phyloP scores from a whole-genome alignment of 148 eudicot genomes.

The Fagopyrum tataricum region DNA sequence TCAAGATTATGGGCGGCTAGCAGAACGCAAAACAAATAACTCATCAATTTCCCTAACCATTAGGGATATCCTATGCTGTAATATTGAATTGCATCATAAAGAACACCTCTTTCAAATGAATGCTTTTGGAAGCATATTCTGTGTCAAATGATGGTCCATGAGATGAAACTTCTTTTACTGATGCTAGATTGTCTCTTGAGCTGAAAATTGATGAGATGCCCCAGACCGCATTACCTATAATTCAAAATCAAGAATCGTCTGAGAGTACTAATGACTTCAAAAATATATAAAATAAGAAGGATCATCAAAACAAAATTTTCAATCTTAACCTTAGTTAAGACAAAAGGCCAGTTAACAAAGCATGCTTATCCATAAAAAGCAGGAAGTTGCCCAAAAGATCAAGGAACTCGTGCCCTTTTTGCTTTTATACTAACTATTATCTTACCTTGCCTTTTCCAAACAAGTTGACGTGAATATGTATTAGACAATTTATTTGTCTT shows the following conservation, averaged over 20 bases:
- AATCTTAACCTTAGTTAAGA: not conserved
- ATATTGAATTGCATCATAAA: not conserved
- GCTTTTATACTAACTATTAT: not conserved
- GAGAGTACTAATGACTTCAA: not conserved
- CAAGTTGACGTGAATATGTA: not conserved
- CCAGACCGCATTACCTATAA: slow-evolving; percentile 31
- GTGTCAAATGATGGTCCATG: slow-evolving; percentile 29
- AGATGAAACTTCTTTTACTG: slow-evolving; percentile 23
- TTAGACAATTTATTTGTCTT: not conserved
- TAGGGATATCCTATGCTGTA: not conserved
- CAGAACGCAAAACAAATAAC: slow-evolving; percentile 7
- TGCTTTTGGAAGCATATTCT: slow-evolving; percentile 26
- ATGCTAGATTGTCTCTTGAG: slow-evolving; percentile 26
- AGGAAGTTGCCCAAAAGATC: not conserved
- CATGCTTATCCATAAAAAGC: not conserved
- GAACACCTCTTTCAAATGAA: slow-evolving; percentile 51
- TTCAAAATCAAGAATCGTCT: slow-evolving; percentile 1
- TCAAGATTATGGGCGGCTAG: slow-evolving; percentile 52
- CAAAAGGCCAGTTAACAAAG: not conserved
- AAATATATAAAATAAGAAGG: not conserved
- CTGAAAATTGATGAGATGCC: slow-evolving; percentile 41
- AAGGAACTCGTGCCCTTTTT: not conserved
- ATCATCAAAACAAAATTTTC: not conserved
- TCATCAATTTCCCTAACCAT: not conserved
- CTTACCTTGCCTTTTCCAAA: not conserved